Base-by-base conservation (phyloP, 768 basidiomycete species). In the Chalciporus piperatus region DNA sequence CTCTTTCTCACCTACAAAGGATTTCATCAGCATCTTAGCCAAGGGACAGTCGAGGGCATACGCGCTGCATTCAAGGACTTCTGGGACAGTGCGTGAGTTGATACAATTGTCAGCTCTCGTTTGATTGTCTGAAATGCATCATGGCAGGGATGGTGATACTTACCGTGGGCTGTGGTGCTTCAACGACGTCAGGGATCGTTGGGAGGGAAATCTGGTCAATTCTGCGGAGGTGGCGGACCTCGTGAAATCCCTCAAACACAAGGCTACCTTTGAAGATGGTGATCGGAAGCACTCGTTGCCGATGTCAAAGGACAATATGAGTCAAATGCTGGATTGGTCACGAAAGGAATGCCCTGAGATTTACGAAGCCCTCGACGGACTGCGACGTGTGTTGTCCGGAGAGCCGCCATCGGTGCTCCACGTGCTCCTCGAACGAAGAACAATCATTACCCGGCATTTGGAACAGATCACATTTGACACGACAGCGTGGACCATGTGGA, bases 121-220 rank as follows among this genome's bases (percentile, higher is more conserved):
- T 9, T 19, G 41, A n/a, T 16, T 38, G 14, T n/a, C 42, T 44
- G 42, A 30, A 47, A 38, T 19, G 8, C 19, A 17, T 10, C n/a
- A n/a, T n/a, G n/a, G 37, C 11, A 63, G 63, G 33, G 57, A 52
- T 35, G 51, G 60, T 23, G 56, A 59, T 22, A 59, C 51, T 25
- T 72, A 70, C 50, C 40, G 45, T 2, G 67, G 69, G 7, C 30
- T 23, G 1, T 73, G 70, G 52, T 25, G 39, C 8, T 57, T 57
- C 13, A 49, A 70, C 19, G 38, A 66, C 37, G 53, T 41, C 9
- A 64, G 58, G 5, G 53, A 51, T 0, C 50, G 28, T 6, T 65
- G 71, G 11, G 46, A 54, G 10, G 70, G 72, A 2, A 66, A 65
- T 47, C 72, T 69, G 8, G 69, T 66, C 2, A 47, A 61, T 1